These are phyloP conservation scores for Mycena sp. DNA, from an alignment of 1,284 basidiomycete genomes.

Conservation along the genomic window DNA sequence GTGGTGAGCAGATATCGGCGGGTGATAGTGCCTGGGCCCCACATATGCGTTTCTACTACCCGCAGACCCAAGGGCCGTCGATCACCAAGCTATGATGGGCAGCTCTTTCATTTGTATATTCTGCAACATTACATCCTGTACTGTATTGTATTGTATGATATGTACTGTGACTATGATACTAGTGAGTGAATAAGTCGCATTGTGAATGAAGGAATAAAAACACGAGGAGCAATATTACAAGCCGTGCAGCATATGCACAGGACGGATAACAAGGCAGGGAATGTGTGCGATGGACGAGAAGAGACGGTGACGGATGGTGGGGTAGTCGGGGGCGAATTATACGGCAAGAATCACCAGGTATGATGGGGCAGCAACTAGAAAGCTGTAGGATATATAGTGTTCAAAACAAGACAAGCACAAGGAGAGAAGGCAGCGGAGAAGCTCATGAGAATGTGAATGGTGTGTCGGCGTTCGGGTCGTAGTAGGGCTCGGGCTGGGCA, in stretches of 20 bases:
- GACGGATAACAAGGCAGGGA: constrained; percentile 1
- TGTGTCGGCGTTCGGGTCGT: constrained; percentile 19
- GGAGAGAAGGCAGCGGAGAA: not conserved
- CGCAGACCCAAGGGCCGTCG: constrained; percentile 28
- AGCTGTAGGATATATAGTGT: constrained; percentile 20
- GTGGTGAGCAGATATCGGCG: constrained; percentile 12
- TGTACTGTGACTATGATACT: constrained; percentile 19
- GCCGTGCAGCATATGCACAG: constrained; percentile 18
- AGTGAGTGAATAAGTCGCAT: constrained; percentile 22
- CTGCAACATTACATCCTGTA: constrained; percentile 22
- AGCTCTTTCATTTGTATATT: not conserved
- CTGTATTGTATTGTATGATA: constrained; percentile 27
- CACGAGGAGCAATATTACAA: constrained; percentile 17
- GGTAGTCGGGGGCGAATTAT: constrained; percentile 24
- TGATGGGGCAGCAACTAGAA: constrained; percentile 14
- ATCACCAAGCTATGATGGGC: constrained; percentile 45
- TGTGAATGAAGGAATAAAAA: constrained; percentile 24
- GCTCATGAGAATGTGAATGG: constrained; percentile 27
- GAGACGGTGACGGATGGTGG: constrained; percentile 3
- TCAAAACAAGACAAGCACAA: not conserved
- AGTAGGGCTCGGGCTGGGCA: constrained; percentile 13
- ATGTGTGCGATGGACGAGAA: constrained; percentile 6
- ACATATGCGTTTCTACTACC: constrained; percentile 33
- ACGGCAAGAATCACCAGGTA: constrained; percentile 13
- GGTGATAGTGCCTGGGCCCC: constrained; percentile 35